Percentiles rank a stretch among this genome's conserved stretches.
These are phyloP conservation scores for Colletotrichum melonis DNA, from an alignment of 2,329 filamentous ascomycete species.

Conservation along the genomic window DNA sequence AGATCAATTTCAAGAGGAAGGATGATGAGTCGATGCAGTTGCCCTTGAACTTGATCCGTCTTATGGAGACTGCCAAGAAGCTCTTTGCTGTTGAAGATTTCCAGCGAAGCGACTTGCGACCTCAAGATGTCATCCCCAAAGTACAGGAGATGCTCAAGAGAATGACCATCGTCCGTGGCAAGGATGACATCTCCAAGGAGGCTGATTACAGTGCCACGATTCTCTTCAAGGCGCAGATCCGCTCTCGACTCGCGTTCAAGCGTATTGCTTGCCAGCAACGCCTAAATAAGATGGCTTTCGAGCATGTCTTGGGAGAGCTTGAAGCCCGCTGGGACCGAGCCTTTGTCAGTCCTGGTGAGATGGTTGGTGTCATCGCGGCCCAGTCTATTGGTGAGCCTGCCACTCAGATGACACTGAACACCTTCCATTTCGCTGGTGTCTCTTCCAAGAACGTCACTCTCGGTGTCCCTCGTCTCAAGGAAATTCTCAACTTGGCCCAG, in stretches of 20 bases:
- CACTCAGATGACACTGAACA: constrained; percentile 99
- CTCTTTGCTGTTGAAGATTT: constrained; percentile 91
- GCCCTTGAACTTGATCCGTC: constrained; percentile 89
- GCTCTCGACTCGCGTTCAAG: constrained; percentile 92
- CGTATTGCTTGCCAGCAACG: constrained; percentile 87
- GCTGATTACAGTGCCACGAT: constrained; percentile 90
- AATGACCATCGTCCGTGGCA: constrained; percentile 87
- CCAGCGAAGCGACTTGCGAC: constrained; percentile 88
- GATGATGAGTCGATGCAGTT: constrained; percentile 90
- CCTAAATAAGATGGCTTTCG: constrained; percentile 90
- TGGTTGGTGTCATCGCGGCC: constrained; percentile 97
- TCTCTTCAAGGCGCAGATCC: constrained; percentile 90
- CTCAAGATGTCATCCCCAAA: constrained; percentile 85
- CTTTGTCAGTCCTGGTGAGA: constrained; percentile 92
- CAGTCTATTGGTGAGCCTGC: constrained; percentile 99
- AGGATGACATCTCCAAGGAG: constrained; percentile 84
- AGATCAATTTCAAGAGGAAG: constrained; percentile 74
- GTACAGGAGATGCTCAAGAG: constrained; percentile 80
- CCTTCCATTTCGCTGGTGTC: constrained; percentile 99
- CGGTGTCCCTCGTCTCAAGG: constrained; percentile 98
- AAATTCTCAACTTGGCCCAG: constrained; percentile 97
- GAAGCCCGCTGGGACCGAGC: constrained; percentile 89
- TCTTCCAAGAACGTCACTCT: constrained; percentile 99
- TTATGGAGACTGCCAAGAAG: constrained; percentile 90
- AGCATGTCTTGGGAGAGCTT: constrained; percentile 90